Conservation (phyloP, 176 grass and related monocot species). For the Chloris gayana region DNA sequence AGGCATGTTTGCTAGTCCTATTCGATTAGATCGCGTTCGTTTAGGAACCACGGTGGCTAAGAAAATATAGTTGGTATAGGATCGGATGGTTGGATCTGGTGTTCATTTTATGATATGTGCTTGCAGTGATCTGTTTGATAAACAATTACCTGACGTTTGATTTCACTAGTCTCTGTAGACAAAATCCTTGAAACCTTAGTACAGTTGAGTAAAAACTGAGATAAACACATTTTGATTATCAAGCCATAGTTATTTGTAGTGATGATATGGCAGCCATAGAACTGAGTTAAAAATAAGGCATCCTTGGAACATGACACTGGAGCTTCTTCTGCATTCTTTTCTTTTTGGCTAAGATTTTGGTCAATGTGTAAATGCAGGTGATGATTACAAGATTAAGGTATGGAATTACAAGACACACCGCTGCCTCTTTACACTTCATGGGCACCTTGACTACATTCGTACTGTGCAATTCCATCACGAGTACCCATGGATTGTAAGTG, state of each 20-base stretch:
- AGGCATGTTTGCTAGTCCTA: not conserved
- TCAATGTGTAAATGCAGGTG: slow-evolving; percentile 59
- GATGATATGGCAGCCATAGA: not conserved
- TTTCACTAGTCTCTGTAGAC: not conserved
- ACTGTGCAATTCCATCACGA: slow-evolving; percentile 97
- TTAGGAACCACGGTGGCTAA: not conserved
- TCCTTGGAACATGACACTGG: not conserved
- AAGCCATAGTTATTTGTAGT: not conserved
- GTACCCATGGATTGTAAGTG: slow-evolving; percentile 78
- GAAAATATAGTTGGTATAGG: slow-evolving; percentile 20
- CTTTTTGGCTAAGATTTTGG: slow-evolving; percentile 9
- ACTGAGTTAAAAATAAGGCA: not conserved
- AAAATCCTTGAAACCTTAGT: not conserved
- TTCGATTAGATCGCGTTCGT: slow-evolving; percentile 24
- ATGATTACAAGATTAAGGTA: slow-evolving; percentile 99
- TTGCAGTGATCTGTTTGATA: not conserved
- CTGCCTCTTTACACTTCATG: slow-evolving; percentile 94
- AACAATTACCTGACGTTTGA: not conserved
- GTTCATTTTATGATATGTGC: not conserved
- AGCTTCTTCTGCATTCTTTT: not conserved
- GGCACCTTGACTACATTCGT: slow-evolving; percentile 96
- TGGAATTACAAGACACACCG: slow-evolving; percentile 99
- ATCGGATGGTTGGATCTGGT: slow-evolving; percentile 46
- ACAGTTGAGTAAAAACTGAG: not conserved
- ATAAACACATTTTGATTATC: not conserved